Base-by-base conservation (phyloP, 305 asterid species). In the Lippia alba region DNA sequence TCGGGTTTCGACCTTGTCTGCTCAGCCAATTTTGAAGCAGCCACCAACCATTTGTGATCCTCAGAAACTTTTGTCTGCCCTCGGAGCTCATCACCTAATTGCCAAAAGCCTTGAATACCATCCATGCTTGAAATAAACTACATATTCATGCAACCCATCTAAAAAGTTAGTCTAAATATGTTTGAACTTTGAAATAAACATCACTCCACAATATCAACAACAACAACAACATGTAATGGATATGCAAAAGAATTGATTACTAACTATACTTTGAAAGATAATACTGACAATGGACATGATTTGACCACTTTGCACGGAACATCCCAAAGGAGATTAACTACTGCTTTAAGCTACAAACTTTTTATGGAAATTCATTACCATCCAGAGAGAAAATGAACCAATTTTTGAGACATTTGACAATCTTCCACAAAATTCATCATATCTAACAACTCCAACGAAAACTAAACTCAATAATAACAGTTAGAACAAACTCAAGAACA, bases 41-140 rank as follows among this genome's bases (percentile, higher is more conserved):
- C 96, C 75, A 75, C 80, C 53, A 76, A 71, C 98, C 97, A 91
- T 71, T 89, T 79, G 41, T 91, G 90, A 80, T 94, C 99, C 82
- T 94, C 96, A 0, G 94, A 72, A 36, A 81, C 94, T 77, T 82
- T 86, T 45, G 94, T 72, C 78, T 91, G 99, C 19, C 96, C 96
- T 70, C 99, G 94, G 56, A 94, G 94, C 69, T 88, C 96, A 40
- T 94, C 96, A 0, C 99, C 96, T 32, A 91, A 79, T 68, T 91
- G 99, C 96, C 99, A 94, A 80, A 83, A 94, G 91, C 90, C 80
- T 64, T 71, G 72, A 73, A 82, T 71, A 45, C 73, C 73, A 81
- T 89, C 96, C 96, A 91, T 91, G 59, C 77, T 84, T 76, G 79
- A 79, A 74, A 72, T 55, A 8, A 44, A 41, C 74, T 70, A 58